These are phyloP conservation scores for Lasiodiplodia theobromae DNA, from an alignment of 2,329 filamentous ascomycete species.

Conservation along the genomic window DNA sequence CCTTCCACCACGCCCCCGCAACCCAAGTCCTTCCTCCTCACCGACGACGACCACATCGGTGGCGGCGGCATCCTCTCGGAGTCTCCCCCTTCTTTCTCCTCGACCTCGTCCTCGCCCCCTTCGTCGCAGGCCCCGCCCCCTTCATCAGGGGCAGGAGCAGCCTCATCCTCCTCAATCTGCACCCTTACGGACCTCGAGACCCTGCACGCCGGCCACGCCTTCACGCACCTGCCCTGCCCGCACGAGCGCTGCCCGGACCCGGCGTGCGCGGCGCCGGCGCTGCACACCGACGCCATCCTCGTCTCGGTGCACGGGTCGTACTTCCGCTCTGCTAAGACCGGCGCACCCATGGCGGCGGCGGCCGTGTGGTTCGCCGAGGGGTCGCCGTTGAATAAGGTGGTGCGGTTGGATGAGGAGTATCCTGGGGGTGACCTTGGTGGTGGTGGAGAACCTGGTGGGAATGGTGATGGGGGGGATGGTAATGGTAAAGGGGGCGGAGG, in stretches of 20 bases:
- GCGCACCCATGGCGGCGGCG: background rate
- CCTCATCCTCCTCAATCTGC: background rate
- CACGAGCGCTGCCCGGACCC: constrained; percentile 3
- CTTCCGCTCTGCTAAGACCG: background rate
- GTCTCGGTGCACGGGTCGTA: background rate
- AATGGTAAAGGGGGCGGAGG: background rate
- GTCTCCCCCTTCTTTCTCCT: constrained; percentile 13
- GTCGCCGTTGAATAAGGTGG: background rate
- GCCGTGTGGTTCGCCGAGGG: background rate
- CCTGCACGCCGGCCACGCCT: constrained; percentile 2
- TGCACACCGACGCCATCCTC: constrained; percentile 22
- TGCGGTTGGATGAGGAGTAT: background rate
- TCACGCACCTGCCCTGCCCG: constrained; percentile 21
- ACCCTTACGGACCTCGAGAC: background rate
- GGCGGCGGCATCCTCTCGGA: constrained; percentile 19
- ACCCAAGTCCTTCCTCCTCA: constrained; percentile 30
- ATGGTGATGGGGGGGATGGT: background rate
- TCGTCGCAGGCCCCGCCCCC: background rate
- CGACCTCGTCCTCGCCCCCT: background rate
- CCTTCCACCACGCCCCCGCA: constrained; percentile 32
- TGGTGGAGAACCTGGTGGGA: no score
- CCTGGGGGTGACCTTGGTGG: background rate
- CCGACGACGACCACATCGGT: no score
- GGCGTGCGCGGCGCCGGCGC: background rate
- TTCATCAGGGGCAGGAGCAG: background rate